Conservation (phyloP, 768 basidiomycete genomes). For the Pholiota conissans region DNA sequence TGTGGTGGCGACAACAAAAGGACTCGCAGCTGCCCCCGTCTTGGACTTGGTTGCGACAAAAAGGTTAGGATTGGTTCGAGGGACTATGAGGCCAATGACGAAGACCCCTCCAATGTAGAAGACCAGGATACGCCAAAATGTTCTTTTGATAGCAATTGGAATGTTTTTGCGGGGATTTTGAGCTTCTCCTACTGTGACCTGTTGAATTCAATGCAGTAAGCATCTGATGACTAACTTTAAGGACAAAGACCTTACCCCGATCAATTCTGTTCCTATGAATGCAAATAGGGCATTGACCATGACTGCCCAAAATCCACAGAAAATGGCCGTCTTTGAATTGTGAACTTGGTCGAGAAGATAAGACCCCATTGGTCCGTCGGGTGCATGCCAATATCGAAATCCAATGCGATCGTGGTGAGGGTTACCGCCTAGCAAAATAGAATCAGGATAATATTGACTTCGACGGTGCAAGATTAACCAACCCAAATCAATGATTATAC, state of each 20-base stretch:
- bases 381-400: conserved; percentile 48
- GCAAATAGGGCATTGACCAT: conserved; percentile 74
- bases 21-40: conserved; percentile 59
- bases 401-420: conserved; percentile 47
- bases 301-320: conserved; percentile 73
- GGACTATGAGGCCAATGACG: conserved; percentile 71
- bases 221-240: not conserved
- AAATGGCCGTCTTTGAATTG: conserved; percentile 48
- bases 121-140: conserved; percentile 54
- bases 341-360: conserved; percentile 51
- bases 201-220: not conserved
- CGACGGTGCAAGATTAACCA: conserved; percentile 19
- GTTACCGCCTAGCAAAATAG: conserved; percentile 44
- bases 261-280: conserved; percentile 74
- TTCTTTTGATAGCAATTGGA: conserved; percentile 66
- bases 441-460: conserved; percentile 28
- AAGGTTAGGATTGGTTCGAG: conserved; percentile 52
- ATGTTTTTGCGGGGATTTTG: conserved; percentile 76
- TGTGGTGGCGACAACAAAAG: conserved; percentile 56
- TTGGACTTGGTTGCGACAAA: conserved; percentile 45
- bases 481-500: conserved; percentile 68
- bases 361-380: conserved; percentile 57
- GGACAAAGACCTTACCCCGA: conserved; percentile 52
- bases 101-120: conserved; percentile 75
- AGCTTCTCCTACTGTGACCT: conserved; percentile 54